Evolutionary conservation across 2,329 filamentous ascomycete species (phyloP).

Genomic region (Claviceps maximensis): DNA sequence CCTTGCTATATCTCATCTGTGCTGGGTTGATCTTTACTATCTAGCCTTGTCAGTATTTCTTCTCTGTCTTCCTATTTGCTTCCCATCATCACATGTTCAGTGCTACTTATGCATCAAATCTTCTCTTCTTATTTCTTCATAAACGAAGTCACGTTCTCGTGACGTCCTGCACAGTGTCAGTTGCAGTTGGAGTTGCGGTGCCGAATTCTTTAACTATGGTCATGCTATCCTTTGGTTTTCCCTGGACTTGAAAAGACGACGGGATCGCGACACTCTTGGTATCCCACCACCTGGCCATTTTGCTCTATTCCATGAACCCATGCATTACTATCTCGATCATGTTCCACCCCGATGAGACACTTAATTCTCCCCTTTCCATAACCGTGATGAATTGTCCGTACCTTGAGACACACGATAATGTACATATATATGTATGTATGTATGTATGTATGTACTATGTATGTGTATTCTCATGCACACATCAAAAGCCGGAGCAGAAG

Average conservation of each 20-base stretch:
- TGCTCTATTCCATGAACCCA: neutral
- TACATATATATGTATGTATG: too few species aligned
- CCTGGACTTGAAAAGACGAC: neutral
- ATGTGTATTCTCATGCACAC: too few species aligned
- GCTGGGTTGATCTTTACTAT: neutral
- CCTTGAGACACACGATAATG: neutral
- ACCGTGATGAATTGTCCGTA: neutral
- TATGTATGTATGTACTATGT: too few species aligned
- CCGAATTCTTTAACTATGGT: neutral
- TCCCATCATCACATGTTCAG: neutral
- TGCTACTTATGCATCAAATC: neutral
- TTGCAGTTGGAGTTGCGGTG: neutral
- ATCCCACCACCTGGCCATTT: neutral
- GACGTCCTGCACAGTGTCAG: neutral
- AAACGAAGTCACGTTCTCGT: neutral
- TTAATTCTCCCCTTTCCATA: neutral
- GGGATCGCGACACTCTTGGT: neutral
- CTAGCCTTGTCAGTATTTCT: neutral
- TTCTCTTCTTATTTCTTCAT: neutral
- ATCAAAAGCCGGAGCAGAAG: neutral
- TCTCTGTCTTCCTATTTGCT: neutral
- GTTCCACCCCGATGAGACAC: neutral
- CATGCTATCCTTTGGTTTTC: neutral
- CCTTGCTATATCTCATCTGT: neutral
- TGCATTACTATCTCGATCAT: neutral